Percentiles rank a stretch among this genome's conserved stretches.
Conservation (phyloP, 192 early-diverging fungal genomes). For the Backusella macrospora region DNA sequence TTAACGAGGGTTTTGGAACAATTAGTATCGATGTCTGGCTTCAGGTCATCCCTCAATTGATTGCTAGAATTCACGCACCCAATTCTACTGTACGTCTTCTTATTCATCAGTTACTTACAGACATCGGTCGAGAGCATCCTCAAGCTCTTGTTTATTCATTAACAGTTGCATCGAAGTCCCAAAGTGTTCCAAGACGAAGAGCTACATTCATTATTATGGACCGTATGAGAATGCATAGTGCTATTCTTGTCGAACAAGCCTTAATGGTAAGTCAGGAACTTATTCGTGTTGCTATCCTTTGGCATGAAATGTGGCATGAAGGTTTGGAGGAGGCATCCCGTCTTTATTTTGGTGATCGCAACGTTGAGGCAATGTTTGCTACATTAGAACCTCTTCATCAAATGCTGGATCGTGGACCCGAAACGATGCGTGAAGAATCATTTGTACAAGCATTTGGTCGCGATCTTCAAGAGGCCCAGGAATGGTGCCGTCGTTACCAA, state of each 20-base stretch:
- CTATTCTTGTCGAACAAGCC: slow-evolving; percentile 90
- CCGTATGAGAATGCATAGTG: slow-evolving; percentile 83
- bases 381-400: slow-evolving; percentile 86
- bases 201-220: slow-evolving; percentile 89
- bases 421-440: slow-evolving; percentile 85
- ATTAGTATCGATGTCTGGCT: slow-evolving; percentile 94
- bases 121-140: slow-evolving; percentile 92
- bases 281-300: slow-evolving; percentile 93
- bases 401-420: slow-evolving; percentile 84
- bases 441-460: slow-evolving; percentile 92
- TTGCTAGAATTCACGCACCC: slow-evolving; percentile 89
- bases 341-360: slow-evolving; percentile 75
- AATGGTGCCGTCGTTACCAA: slow-evolving; percentile 80
- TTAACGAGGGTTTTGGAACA: slow-evolving; percentile 78
- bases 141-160: slow-evolving; percentile 98
- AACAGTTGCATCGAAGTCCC: slow-evolving; percentile 94
- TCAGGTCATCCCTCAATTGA: slow-evolving; percentile 96
- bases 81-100: slow-evolving; percentile 75
- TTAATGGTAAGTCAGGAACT: slow-evolving; percentile 94
- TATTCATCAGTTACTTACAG: slow-evolving; percentile 86
- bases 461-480: slow-evolving; percentile 82
- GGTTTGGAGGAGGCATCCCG: slow-evolving; percentile 86
- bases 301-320: slow-evolving; percentile 98
- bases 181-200: slow-evolving; percentile 69
- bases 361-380: slow-evolving; percentile 87